Evolutionary conservation across 1,284 basidiomycete genomes (phyloP).

Genomic region (Ganoderma resinaceum): DNA sequence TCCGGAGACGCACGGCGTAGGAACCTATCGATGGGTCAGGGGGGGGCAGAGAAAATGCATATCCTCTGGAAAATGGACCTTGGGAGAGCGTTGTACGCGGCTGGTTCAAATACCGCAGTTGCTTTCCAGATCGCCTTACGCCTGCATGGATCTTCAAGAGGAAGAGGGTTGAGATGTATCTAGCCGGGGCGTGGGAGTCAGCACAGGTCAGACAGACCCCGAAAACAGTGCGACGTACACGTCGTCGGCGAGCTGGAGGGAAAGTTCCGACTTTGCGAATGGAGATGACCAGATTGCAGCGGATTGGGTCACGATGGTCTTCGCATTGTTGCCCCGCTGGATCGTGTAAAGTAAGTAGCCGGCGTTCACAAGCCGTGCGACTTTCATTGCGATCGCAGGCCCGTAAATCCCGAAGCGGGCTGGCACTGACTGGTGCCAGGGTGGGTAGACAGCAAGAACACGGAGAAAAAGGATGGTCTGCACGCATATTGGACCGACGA

Average conservation of each 20-base stretch:
- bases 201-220: neutral
- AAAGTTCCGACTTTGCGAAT: neutral
- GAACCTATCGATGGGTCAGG: neutral
- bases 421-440: constrained; percentile 6
- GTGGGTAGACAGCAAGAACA: constrained; percentile 33
- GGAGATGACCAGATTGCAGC: neutral
- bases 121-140: neutral
- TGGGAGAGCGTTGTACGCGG: neutral
- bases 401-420: constrained; percentile 11
- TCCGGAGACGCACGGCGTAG: neutral
- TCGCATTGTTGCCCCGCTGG: neutral
- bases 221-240: neutral
- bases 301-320: neutral
- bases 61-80: neutral
- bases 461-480: constrained; percentile 36
- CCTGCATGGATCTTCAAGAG: neutral
- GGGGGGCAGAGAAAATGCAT: neutral
- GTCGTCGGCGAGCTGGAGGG: neutral
- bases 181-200: neutral
- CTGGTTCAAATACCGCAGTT: neutral
- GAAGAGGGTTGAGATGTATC: neutral
- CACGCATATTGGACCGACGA: constrained; percentile 29
- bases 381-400: neutral
- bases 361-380: neutral
- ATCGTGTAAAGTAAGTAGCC: neutral